phyloP scores from a whole-genome alignment of 2,329 filamentous ascomycete genomes.

The Aspergillus pseudoterreus region DNA sequence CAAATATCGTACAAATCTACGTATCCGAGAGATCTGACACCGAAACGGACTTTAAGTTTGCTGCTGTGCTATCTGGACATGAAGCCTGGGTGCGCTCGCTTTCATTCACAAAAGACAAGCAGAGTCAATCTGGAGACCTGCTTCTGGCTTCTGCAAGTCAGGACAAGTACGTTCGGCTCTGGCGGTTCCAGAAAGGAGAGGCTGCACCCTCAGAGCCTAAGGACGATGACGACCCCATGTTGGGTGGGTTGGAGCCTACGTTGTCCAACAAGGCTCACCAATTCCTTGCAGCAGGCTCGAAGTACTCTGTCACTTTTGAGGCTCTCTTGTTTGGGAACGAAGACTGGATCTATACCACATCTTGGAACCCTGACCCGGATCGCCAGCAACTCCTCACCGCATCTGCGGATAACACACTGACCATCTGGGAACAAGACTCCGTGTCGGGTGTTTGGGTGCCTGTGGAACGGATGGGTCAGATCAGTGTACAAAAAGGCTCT shows the following conservation, averaged over 20 bases:
- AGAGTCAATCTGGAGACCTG: constrained; percentile 59
- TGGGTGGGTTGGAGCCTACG: constrained; percentile 56
- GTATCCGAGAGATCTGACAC: constrained; percentile 49
- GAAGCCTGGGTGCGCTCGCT: constrained; percentile 93
- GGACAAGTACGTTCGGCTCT: constrained; percentile 93
- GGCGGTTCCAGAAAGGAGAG: constrained; percentile 74
- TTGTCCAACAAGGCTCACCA: constrained; percentile 86
- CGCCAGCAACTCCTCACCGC: constrained; percentile 76
- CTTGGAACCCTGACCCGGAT: constrained; percentile 60
- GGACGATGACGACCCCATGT: constrained; percentile 33
- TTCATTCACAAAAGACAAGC: constrained; percentile 66
- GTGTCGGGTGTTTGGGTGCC: constrained; percentile 89
- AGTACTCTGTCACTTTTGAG: constrained; percentile 86
- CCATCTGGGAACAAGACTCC: constrained; percentile 85
- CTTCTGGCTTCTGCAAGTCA: constrained; percentile 91
- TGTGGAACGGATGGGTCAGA: constrained; percentile 79
- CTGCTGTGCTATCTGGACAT: constrained; percentile 78
- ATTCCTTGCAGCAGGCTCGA: constrained; percentile 58
- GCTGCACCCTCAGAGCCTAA: constrained; percentile 53
- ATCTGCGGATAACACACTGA: constrained; percentile 91
- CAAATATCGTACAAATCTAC: constrained; percentile 76
- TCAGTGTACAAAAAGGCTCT: constrained; percentile 90
- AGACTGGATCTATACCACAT: constrained; percentile 93
- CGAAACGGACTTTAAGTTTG: constrained; percentile 59
- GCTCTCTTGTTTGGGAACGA: constrained; percentile 91